A percentile compares a stretch with the other conserved stretches of the same genome.
Conservation (phyloP, 805 yeast species). For the Candida khao-thaluensis region DNA sequence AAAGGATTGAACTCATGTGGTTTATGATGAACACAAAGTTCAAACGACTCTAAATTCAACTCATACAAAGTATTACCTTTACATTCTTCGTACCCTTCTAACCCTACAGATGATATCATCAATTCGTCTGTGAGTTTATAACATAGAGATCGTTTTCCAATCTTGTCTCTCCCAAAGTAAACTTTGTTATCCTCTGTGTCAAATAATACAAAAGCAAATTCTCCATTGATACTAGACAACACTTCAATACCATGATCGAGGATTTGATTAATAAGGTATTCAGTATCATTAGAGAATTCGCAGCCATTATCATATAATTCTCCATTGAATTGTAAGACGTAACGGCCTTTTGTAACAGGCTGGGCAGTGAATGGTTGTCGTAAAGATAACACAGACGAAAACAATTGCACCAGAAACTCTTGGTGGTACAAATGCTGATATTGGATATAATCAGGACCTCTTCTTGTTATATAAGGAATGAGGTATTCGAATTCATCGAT, state of each 20-base stretch:
- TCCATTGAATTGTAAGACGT: constrained; percentile 79
- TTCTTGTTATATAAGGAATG: constrained; percentile 45
- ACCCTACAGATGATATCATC: constrained; percentile 42
- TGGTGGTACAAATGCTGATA: constrained; percentile 15
- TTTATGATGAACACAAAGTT: neutral
- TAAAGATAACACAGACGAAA: constrained; percentile 76
- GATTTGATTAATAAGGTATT: constrained; percentile 13
- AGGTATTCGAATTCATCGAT: constrained; percentile 31
- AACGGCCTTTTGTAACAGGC: constrained; percentile 44
- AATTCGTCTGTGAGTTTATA: constrained; percentile 21
- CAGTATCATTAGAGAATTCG: constrained; percentile 59
- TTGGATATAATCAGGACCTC: constrained; percentile 63
- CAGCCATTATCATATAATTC: constrained; percentile 73
- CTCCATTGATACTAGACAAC: constrained; percentile 62
- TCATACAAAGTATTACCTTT: constrained; percentile 11
- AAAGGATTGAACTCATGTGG: neutral
- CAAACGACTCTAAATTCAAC: neutral
- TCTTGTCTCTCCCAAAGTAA: constrained; percentile 79
- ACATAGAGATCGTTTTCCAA: constrained; percentile 81
- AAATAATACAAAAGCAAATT: constrained; percentile 66
- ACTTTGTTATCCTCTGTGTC: constrained; percentile 43
- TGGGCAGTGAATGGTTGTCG: constrained; percentile 78
- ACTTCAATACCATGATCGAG: constrained; percentile 38
- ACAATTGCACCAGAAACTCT: constrained; percentile 30
- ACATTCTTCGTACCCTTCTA: constrained; percentile 51